These are phyloP conservation scores for Russula dissimulans DNA, from an alignment of 768 basidiomycete genomes.

Conservation along the genomic window DNA sequence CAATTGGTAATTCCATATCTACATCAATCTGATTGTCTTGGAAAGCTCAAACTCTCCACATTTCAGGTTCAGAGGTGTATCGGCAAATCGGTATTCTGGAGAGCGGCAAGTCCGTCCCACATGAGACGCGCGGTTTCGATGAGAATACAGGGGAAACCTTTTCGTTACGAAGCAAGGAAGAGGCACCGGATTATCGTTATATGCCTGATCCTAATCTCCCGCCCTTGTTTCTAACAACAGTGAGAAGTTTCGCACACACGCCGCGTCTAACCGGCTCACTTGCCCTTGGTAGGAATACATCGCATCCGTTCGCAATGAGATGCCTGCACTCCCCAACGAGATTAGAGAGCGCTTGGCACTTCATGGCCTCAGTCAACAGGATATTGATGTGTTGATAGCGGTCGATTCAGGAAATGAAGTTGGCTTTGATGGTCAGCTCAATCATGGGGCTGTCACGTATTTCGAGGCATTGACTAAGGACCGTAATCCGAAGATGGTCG, in stretches of 20 bases:
- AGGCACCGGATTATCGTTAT: constrained; percentile 92
- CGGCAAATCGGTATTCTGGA: constrained; percentile 62
- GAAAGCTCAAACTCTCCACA: neutral
- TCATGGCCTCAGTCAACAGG: constrained; percentile 48
- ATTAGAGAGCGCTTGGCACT: constrained; percentile 48
- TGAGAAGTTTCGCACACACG: constrained; percentile 22
- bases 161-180: constrained; percentile 79
- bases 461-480: constrained; percentile 62
- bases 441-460: constrained; percentile 55
- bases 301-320: constrained; percentile 34
- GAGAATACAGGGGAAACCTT: constrained; percentile 76
- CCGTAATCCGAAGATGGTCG: constrained; percentile 58
- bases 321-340: constrained; percentile 73
- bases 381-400: constrained; percentile 66
- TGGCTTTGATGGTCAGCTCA: constrained; percentile 47
- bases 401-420: constrained; percentile 61
- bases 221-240: constrained; percentile 49
- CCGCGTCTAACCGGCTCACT: neutral
- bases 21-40: neutral
- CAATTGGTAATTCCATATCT: constrained; percentile 50
- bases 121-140: constrained; percentile 90
- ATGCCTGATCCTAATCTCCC: constrained; percentile 97
- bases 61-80: constrained; percentile 67
- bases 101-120: constrained; percentile 38
- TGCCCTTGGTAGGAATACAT: constrained; percentile 49